Conservation (phyloP, 108 stramenopile species). For the Cyclotella baltica region DNA sequence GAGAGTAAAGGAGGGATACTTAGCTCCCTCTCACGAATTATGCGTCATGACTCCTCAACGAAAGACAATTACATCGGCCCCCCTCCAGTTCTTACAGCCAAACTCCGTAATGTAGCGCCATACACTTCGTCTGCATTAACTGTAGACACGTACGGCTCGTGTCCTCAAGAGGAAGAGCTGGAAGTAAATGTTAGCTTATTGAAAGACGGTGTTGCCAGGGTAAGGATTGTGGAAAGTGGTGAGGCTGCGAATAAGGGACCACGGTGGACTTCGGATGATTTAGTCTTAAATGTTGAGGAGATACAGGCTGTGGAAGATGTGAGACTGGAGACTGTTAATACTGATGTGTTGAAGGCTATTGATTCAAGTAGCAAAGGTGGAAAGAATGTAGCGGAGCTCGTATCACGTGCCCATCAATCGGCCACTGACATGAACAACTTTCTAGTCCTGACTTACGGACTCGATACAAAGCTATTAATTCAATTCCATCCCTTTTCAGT, state of each 20-base stretch:
- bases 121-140: constrained; percentile 63
- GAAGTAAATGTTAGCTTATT: constrained; percentile 71
- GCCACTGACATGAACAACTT: constrained; percentile 19
- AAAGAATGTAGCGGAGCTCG: not conserved
- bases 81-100: constrained; percentile 72
- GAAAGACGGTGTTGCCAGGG: constrained; percentile 78
- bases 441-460: constrained; percentile 45
- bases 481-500: constrained; percentile 77
- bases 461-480: constrained; percentile 64
- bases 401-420: constrained; percentile 5
- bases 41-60: not conserved
- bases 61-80: constrained; percentile 70
- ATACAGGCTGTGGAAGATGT: constrained; percentile 61
- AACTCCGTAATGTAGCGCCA: constrained; percentile 57
- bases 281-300: constrained; percentile 80
- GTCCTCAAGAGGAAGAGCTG: constrained; percentile 55
- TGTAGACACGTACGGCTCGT: constrained; percentile 33
- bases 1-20: constrained; percentile 15
- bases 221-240: constrained; percentile 76
- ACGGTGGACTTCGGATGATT: constrained; percentile 85
- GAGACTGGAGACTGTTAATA: constrained; percentile 28
- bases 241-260: constrained; percentile 50
- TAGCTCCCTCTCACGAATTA: constrained; percentile 41
- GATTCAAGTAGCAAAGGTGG: not conserved
- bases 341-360: constrained; percentile 4